A percentile compares a stretch with the other conserved stretches of the same genome.
Evolutionary conservation across 2,329 filamentous ascomycete species (phyloP).

Genomic region (Dactylonectria estremocensis): DNA sequence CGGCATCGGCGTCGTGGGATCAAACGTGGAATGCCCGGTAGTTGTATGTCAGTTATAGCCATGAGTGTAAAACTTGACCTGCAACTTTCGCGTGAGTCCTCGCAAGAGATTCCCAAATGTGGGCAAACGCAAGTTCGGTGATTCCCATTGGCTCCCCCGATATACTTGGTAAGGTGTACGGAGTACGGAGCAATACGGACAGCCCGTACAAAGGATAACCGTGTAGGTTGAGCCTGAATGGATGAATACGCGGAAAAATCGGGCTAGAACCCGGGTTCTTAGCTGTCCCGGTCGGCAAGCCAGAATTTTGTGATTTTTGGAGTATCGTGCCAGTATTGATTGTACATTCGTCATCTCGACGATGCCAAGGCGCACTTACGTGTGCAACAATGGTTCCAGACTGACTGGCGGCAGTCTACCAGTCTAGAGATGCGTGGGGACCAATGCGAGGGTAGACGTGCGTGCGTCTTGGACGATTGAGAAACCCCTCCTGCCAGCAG

Average conservation of each 20-base stretch:
- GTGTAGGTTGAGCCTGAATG: neutral
- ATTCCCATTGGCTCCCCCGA: neutral
- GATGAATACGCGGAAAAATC: neutral
- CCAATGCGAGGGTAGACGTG: slow-evolving; percentile 11
- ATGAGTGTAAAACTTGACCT: neutral
- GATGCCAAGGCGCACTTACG: neutral
- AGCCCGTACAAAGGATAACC: neutral
- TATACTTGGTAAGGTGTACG: too few relatives aligned
- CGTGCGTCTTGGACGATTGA: slow-evolving; percentile 6
- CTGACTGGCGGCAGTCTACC: neutral
- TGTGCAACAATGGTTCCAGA: neutral
- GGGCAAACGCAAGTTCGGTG: neutral
- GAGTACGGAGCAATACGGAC: too few relatives aligned
- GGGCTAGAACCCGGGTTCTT: neutral
- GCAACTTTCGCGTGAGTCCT: neutral
- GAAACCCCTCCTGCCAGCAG: too few relatives aligned
- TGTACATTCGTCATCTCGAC: slow-evolving; percentile 2
- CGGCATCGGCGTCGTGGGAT: neutral
- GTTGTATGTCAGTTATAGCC: neutral
- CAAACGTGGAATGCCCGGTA: neutral
- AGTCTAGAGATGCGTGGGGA: slow-evolving; percentile 3
- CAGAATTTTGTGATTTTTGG: neutral
- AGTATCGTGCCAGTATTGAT: neutral
- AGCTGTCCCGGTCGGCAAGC: neutral
- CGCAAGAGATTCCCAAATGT: neutral